Percentiles rank a stretch among this genome's conserved stretches.
Evolutionary conservation across 805 yeast species (phyloP).

Genomic region (Candida awuae): DNA sequence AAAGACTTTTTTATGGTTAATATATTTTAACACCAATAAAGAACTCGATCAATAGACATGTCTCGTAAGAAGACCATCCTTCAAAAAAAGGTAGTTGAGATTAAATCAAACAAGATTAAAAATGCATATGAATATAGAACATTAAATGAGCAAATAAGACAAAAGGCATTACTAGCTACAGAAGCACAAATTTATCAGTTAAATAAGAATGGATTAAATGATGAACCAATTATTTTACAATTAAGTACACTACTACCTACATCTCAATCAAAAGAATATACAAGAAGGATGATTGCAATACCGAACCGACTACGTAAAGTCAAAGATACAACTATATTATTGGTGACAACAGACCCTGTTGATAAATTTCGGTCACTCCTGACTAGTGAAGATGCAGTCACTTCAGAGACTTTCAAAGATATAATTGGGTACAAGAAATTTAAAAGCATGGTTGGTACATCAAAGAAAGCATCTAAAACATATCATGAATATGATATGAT

Average conservation of each 20-base stretch:
- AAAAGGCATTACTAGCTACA: conserved; percentile 20
- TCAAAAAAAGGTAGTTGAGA: neutral
- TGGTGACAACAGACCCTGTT: conserved; percentile 71
- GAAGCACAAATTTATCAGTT: conserved; percentile 28
- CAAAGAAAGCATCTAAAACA: conserved; percentile 39
- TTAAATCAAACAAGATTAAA: conserved; percentile 2
- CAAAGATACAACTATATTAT: conserved; percentile 42
- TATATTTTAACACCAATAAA: too few relatives aligned
- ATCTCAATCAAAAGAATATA: conserved; percentile 33
- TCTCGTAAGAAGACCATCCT: too few relatives aligned
- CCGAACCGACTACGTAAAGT: conserved; percentile 43
- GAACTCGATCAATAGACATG: too few relatives aligned
- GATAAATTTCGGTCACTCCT: conserved; percentile 44
- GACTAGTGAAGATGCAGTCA: conserved; percentile 40
- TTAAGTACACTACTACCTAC: conserved; percentile 43
- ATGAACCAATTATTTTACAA: conserved; percentile 33
- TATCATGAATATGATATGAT: conserved; percentile 59
- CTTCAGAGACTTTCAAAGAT: conserved; percentile 55
- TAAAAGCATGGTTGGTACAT: conserved; percentile 37
- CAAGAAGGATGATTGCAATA: conserved; percentile 55
- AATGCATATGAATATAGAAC: conserved; percentile 7
- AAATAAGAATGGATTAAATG: conserved; percentile 15
- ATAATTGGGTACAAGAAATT: conserved; percentile 53
- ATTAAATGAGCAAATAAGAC: conserved; percentile 12
- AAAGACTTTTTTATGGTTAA: too few relatives aligned